Conservation (phyloP, 495 filamentous ascomycete genomes). For the Apodospora peruviana region DNA sequence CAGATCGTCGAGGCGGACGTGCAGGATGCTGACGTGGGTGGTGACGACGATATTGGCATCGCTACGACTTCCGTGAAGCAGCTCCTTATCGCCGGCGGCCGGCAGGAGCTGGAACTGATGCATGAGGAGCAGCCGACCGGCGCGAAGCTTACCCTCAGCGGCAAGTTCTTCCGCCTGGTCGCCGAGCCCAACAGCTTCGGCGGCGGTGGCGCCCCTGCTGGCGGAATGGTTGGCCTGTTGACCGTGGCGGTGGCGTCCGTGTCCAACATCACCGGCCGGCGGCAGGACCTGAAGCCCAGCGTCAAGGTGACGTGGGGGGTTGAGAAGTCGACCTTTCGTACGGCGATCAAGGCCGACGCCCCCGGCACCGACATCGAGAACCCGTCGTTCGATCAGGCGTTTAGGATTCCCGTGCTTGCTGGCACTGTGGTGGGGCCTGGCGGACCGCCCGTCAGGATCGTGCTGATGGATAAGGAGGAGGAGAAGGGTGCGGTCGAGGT, state of each 20-base stretch:
- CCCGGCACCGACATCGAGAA: conserved; percentile 38
- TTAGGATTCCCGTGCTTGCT: conserved; percentile 25
- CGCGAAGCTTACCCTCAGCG: conserved; percentile 23
- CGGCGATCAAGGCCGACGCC: conserved; percentile 28
- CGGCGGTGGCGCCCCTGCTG: conserved; percentile 6
- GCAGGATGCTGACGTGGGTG: conserved; percentile 32
- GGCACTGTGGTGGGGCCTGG: conserved; percentile 28
- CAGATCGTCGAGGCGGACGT: conserved; percentile 32
- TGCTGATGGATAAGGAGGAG: conserved; percentile 28
- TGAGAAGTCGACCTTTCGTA: conserved; percentile 23
- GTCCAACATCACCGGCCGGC: conserved; percentile 24
- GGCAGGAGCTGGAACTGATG: conserved; percentile 25
- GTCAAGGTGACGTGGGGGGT: conserved; percentile 33
- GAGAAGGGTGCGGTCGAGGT: conserved; percentile 30
- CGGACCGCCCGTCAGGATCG: conserved; percentile 23
- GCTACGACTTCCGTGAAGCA: conserved; percentile 30
- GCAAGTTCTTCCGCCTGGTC: conserved; percentile 30
- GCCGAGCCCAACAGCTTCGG: conserved; percentile 23
- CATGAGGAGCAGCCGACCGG: conserved; percentile 27
- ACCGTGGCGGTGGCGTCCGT: conserved; percentile 33
- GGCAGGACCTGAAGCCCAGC: conserved; percentile 34
- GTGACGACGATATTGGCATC: conserved; percentile 37
- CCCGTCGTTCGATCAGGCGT: conserved; percentile 34
- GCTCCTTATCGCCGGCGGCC: conserved; percentile 28
- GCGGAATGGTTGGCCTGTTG: conserved; percentile 24